Evolutionary conservation across 805 yeast species (phyloP).

Genomic region (Scheffersomyces lignosus): DNA sequence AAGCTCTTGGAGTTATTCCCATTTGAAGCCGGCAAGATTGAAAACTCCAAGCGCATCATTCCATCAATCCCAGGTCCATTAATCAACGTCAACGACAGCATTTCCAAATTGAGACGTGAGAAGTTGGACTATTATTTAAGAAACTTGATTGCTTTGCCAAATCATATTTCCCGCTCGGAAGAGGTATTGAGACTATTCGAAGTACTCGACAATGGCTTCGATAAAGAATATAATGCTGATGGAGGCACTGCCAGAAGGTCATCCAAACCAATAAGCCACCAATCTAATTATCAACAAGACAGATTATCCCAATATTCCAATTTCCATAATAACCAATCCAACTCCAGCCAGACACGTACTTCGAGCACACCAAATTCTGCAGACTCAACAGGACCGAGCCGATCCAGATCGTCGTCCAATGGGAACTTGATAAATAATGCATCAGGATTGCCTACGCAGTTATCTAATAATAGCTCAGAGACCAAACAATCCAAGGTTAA

Average conservation of each 20-base stretch:
- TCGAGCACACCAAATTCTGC: conserved; percentile 29
- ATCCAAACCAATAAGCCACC: conserved; percentile 39
- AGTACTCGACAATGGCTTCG: conserved; percentile 58
- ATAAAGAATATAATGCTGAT: conserved; percentile 42
- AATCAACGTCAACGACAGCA: conserved; percentile 79
- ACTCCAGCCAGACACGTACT: conserved; percentile 10
- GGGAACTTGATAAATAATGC: conserved; percentile 1
- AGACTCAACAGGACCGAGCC: conserved; percentile 1
- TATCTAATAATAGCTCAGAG: conserved; percentile 16
- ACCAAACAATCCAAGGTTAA: conserved; percentile 44
- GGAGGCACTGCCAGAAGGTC: conserved; percentile 17
- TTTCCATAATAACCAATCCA: conserved; percentile 16
- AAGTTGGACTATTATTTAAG: conserved; percentile 54
- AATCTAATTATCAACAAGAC: conserved; percentile 50
- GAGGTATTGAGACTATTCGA: conserved; percentile 74
- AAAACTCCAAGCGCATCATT: conserved; percentile 71
- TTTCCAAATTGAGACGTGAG: conserved; percentile 53
- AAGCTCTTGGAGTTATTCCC: conserved; percentile 81
- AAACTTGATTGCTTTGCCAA: conserved; percentile 69
- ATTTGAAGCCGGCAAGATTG: conserved; percentile 85
- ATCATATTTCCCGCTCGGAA: conserved; percentile 67
- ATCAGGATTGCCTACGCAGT: conserved; percentile 20
- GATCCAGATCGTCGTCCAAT: conserved; percentile 13
- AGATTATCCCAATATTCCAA: conserved; percentile 52
- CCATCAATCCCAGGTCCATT: conserved; percentile 98